phyloP scores from a whole-genome alignment of 331 rosid genomes.

The Pyrus hybrid region DNA sequence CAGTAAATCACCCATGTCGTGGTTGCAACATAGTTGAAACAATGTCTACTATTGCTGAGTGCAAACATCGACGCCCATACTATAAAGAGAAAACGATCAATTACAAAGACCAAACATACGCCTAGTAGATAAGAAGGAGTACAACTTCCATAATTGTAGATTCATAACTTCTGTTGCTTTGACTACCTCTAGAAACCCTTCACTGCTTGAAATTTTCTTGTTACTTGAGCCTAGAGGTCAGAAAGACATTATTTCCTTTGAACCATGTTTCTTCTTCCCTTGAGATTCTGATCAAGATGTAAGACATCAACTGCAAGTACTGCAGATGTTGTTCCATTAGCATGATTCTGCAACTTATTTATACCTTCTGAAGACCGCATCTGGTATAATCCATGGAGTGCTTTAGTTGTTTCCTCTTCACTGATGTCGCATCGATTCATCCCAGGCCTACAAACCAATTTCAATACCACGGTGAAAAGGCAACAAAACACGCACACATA shows the following conservation, averaged over 20 bases:
- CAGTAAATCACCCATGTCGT: too few species aligned
- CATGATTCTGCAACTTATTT: conserved; percentile 24
- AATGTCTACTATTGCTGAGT: too few species aligned
- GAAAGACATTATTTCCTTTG: conserved; percentile 9
- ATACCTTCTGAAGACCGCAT: conserved; percentile 30
- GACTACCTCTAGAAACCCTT: too few species aligned
- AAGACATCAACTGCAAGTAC: conserved; percentile 19
- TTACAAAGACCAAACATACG: too few species aligned
- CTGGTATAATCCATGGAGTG: conserved; percentile 41
- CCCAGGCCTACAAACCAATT: conserved; percentile 45
- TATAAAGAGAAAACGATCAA: too few species aligned
- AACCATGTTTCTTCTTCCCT: conserved; percentile 35
- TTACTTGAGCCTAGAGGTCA: too few species aligned
- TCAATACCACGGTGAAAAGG: conserved; percentile 18
- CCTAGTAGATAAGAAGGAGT: too few species aligned
- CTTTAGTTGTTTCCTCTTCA: conserved; percentile 52
- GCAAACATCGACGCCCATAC: too few species aligned
- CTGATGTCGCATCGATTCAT: conserved; percentile 55
- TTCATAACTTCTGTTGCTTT: too few species aligned
- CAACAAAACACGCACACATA: not conserved
- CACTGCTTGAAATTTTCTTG: too few species aligned
- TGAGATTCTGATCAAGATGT: conserved; percentile 20
- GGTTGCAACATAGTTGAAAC: too few species aligned
- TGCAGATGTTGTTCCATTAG: conserved; percentile 27
- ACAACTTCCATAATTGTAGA: too few species aligned